phyloP scores from a whole-genome alignment of 495 filamentous ascomycete genomes.

The Echria macrotheca region DNA sequence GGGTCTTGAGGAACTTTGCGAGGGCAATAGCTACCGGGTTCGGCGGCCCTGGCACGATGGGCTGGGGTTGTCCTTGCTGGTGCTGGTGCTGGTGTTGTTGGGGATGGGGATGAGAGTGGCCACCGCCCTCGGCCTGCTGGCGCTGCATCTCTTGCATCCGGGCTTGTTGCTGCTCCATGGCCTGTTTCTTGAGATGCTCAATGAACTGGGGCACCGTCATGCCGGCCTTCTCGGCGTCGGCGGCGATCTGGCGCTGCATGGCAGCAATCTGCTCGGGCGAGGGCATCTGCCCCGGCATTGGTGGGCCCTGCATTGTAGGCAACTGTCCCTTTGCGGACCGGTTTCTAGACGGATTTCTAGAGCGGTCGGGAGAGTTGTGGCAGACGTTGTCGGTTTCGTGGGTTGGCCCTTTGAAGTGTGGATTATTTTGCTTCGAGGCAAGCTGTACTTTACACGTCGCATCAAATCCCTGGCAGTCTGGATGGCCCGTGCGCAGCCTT shows the following conservation, averaged over 20 bases:
- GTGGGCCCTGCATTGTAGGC: slow-evolving; percentile 10
- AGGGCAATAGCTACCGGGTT: slow-evolving; percentile 85
- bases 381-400: too few species aligned
- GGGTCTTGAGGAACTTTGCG: slow-evolving; percentile 78
- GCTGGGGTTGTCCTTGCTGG: slow-evolving; percentile 52
- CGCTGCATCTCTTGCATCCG: slow-evolving; percentile 55
- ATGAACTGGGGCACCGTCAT: slow-evolving; percentile 72
- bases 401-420: neutral
- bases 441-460: slow-evolving; percentile 19
- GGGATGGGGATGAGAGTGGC: slow-evolving; percentile 23
- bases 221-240: slow-evolving; percentile 66
- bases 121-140: slow-evolving; percentile 34
- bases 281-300: slow-evolving; percentile 45
- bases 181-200: slow-evolving; percentile 50
- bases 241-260: slow-evolving; percentile 79
- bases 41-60: slow-evolving; percentile 66
- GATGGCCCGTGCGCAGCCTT: neutral
- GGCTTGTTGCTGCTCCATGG: slow-evolving; percentile 58
- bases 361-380: too few species aligned
- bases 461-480: slow-evolving; percentile 12
- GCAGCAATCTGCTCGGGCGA: slow-evolving; percentile 75
- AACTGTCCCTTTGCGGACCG: too few species aligned
- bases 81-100: slow-evolving; percentile 45
- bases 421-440: slow-evolving; percentile 7
- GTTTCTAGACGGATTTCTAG: too few species aligned